A percentile compares a stretch with the other conserved stretches of the same genome.
These are phyloP conservation scores for Eutrema yunnanense DNA, from an alignment of 345 rosid genomes.

Conservation along the genomic window DNA sequence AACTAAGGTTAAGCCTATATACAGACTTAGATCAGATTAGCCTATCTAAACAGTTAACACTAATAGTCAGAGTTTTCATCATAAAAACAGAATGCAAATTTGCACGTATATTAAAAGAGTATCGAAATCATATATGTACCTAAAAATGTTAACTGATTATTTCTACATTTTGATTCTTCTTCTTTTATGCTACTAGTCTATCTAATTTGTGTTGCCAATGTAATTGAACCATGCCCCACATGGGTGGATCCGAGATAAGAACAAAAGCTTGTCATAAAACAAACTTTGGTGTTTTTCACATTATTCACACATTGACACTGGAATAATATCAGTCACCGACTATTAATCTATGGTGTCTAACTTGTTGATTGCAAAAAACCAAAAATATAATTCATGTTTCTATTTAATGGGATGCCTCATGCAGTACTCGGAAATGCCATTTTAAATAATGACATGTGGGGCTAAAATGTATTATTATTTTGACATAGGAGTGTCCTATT, in stretches of 20 bases:
- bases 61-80: background rate
- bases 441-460: slow-evolving; percentile 12
- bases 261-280: slow-evolving; percentile 20
- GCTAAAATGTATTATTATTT: background rate
- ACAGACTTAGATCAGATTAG: background rate
- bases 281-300: slow-evolving; percentile 15
- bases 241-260: slow-evolving; percentile 13
- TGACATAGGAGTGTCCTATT: slow-evolving; percentile 15
- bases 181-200: background rate
- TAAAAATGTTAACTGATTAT: background rate
- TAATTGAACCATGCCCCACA: slow-evolving; percentile 2
- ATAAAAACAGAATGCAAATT: background rate
- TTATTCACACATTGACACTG: slow-evolving; percentile 13
- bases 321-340: slow-evolving; percentile 16
- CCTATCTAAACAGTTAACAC: background rate
- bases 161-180: background rate
- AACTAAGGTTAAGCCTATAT: background rate
- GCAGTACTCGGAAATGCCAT: slow-evolving; percentile 10
- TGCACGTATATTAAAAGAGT: background rate
- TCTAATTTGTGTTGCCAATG: background rate
- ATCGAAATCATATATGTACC: background rate
- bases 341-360: background rate
- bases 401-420: background rate
- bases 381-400: background rate
- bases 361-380: slow-evolving; percentile 1